Conservation (phyloP, 176 grass and related monocot genomes). For the Dactylis glomerata region DNA sequence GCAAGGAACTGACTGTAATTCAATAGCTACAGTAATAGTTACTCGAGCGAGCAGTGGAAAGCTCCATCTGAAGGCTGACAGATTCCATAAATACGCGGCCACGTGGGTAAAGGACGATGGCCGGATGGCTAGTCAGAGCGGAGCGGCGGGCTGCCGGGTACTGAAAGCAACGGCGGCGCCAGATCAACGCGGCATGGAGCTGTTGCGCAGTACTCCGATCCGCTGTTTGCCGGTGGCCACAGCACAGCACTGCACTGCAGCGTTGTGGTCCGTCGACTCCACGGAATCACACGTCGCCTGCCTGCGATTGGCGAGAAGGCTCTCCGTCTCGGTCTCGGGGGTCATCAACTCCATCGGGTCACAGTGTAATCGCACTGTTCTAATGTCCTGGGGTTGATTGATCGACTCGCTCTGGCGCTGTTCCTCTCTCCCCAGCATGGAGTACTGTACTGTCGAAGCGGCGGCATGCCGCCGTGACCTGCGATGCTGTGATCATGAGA, state of each 20-base stretch:
- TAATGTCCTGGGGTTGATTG: background rate
- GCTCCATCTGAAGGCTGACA: background rate
- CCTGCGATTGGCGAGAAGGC: background rate
- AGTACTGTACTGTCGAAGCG: background rate
- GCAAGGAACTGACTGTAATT: too few relatives aligned
- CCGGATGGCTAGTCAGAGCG: background rate
- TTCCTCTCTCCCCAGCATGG: background rate
- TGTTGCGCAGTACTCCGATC: background rate
- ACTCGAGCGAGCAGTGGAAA: background rate
- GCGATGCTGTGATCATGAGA: background rate
- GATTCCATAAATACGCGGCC: background rate
- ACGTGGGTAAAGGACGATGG: background rate
- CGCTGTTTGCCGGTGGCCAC: background rate
- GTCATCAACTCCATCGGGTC: background rate
- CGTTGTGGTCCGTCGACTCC: background rate
- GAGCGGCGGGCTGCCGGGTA: conserved; percentile 20
- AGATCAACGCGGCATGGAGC: background rate
- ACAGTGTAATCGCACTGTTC: background rate
- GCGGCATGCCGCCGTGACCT: background rate
- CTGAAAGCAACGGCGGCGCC: background rate
- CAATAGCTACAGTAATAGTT: too few relatives aligned
- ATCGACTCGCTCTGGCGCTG: background rate
- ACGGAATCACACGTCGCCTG: background rate
- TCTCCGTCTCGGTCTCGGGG: background rate
- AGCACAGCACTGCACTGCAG: background rate